Base-by-base conservation (phyloP, 2,329 filamentous ascomycete genomes). In the Calonectria honghensis region DNA sequence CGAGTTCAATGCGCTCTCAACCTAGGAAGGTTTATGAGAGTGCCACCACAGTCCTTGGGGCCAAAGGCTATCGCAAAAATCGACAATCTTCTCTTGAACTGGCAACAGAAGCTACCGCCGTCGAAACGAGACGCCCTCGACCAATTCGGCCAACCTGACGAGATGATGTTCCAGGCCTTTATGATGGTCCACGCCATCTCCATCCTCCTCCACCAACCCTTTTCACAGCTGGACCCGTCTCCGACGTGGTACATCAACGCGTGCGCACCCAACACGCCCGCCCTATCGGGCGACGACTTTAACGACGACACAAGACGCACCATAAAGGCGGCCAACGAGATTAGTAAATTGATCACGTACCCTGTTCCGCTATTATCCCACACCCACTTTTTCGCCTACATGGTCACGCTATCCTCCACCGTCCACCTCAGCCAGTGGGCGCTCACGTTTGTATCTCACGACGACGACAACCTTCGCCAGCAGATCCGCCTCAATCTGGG, bases 91-190 rank as follows among this genome's bases (percentile, higher is more conserved):
- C 85, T 92, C 39, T 89, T 89, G 13, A 96, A 95, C 82, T 98
- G 95, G 94, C 90, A 91, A 70, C 90, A 96, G 59, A 94, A 96
- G 80, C 87, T 98, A 0, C 96, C 96, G 0, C 87, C 90, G 20
- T 88, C 89, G 16, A 97, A 97, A 85, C 89, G 89, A 71, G 91
- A 94, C 74, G 89, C 94, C n/a, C 87, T 97, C 69, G 90, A 92
- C 74, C 89, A 90, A 75, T 91, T 93, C 77, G 93, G 94, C 50
- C 90, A 92, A 67, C 89, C 96, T 10, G 96, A 98, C 83, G 95
- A 97, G 84, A 94, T 98, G 90, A 93, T 98, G 85, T 98, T 98
- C 86, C 95, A 97, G 83, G 96, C 95, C 0, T 93, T 94, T 77
- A 96, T 97, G 91, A 94, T 97, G 79, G 88, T 86, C 52, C 85